phyloP scores from a whole-genome alignment of 345 rosid genomes.

The Arabidopsis suecica region DNA sequence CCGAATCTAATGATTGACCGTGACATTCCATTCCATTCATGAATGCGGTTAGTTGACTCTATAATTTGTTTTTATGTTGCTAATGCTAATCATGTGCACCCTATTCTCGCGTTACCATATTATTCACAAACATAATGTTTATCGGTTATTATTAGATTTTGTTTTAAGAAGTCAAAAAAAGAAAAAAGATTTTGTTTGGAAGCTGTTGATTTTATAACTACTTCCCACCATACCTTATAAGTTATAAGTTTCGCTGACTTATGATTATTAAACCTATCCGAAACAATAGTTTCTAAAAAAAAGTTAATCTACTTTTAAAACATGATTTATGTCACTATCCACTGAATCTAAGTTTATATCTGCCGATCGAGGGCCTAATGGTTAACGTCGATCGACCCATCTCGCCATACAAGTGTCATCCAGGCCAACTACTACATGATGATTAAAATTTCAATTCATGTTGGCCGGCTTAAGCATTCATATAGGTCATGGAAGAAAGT shows the following conservation, averaged over 20 bases:
- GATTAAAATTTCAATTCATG: neutral
- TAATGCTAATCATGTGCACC: constrained; percentile 17
- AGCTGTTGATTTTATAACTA: neutral
- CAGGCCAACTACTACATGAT: neutral
- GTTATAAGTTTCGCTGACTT: constrained; percentile 6
- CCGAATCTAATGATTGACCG: constrained; percentile 33
- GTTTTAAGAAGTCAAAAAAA: neutral
- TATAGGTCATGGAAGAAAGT: neutral
- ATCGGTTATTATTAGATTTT: constrained; percentile 13
- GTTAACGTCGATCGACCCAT: neutral
- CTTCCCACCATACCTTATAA: neutral
- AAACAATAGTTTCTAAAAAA: neutral
- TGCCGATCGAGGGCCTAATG: neutral
- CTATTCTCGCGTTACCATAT: constrained; percentile 28
- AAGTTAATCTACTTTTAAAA: neutral
- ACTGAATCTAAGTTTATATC: neutral
- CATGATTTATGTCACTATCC: constrained; percentile 6
- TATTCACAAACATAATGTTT: neutral
- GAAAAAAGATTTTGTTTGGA: constrained; percentile 3
- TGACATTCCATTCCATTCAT: constrained; percentile 38
- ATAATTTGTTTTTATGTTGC: neutral
- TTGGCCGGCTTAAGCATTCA: neutral
- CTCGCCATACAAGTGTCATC: neutral
- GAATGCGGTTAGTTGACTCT: constrained; percentile 41
- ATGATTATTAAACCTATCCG: neutral